These are phyloP conservation scores for Agaricus bisporus DNA, from an alignment of 768 basidiomycete genomes.

Conservation along the genomic window DNA sequence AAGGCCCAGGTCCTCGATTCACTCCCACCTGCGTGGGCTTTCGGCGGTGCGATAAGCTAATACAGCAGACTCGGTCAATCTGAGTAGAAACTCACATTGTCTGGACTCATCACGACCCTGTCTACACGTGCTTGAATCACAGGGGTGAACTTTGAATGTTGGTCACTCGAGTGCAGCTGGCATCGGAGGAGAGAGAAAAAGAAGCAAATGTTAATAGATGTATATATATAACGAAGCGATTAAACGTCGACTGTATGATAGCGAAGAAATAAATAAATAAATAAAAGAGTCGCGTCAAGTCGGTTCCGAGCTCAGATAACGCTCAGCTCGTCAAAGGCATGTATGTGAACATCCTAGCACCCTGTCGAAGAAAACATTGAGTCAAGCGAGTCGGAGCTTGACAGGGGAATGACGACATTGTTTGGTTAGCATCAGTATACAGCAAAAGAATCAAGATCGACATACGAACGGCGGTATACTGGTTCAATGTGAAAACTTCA, in stretches of 20 bases:
- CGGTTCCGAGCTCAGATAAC: too few species aligned
- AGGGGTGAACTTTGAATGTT: too few species aligned
- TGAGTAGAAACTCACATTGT: too few species aligned
- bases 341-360: slow-evolving; percentile 43
- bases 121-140: too few species aligned
- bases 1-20: not conserved
- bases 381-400: slow-evolving; percentile 44
- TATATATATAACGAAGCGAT: not conserved
- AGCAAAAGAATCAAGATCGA: slow-evolving; percentile 13
- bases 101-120: too few species aligned
- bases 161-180: too few species aligned
- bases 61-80: too few species aligned
- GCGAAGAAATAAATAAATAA: not conserved
- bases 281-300: too few species aligned
- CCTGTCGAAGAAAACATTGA: slow-evolving; percentile 47
- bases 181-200: too few species aligned
- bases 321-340: slow-evolving; percentile 14
- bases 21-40: too few species aligned
- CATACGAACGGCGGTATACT: slow-evolving; percentile 80
- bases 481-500: slow-evolving; percentile 66
- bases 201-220: too few species aligned
- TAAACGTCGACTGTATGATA: not conserved
- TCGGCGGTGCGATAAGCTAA: too few species aligned
- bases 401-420: slow-evolving; percentile 3
- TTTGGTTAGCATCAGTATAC: not conserved